phyloP scores from a whole-genome alignment of 2,329 filamentous ascomycete species.

The Zasmidium angulare region DNA sequence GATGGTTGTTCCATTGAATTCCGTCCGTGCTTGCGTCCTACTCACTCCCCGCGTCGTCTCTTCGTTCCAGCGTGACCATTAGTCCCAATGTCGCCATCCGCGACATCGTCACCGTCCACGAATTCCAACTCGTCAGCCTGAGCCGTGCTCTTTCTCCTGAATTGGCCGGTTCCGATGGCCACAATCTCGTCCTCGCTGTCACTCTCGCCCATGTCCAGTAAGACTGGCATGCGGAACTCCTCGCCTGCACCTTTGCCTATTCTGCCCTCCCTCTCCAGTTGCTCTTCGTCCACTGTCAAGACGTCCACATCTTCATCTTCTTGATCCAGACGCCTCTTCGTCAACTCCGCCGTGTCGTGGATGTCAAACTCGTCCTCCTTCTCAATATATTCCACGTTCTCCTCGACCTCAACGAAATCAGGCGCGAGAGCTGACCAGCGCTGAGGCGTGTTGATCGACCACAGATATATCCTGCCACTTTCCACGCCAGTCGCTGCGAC shows the following conservation, averaged over 20 bases:
- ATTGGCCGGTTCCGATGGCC: conserved; percentile 71
- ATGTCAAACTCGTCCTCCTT: conserved; percentile 98
- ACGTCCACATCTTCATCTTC: conserved; percentile 96
- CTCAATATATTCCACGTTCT: conserved; percentile 96
- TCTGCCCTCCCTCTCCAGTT: conserved; percentile 35
- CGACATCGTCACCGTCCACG: conserved; percentile 25
- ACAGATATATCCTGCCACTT: conserved; percentile 89
- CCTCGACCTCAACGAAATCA: conserved; percentile 95
- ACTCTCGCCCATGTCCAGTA: conserved; percentile 89
- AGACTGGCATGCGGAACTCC: conserved; percentile 80
- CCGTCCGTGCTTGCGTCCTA: too few relatives aligned
- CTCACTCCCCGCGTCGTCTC: conserved; percentile 23
- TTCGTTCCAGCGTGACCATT: conserved; percentile 26
- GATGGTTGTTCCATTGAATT: neutral
- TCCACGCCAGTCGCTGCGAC: conserved; percentile 91
- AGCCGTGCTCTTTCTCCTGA: conserved; percentile 71
- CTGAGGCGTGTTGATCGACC: conserved; percentile 92
- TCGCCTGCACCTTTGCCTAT: conserved; percentile 53
- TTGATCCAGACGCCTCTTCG: conserved; percentile 82
- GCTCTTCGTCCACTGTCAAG: conserved; percentile 67
- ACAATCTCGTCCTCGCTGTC: conserved; percentile 90
- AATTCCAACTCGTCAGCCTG: conserved; percentile 51
- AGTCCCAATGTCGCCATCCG: conserved; percentile 20
- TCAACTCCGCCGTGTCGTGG: conserved; percentile 89
- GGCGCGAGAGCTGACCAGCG: conserved; percentile 96